A percentile compares a stretch with the other conserved stretches of the same genome.
Conservation (phyloP, 805 yeast species). For the Suhomyces sp. region DNA sequence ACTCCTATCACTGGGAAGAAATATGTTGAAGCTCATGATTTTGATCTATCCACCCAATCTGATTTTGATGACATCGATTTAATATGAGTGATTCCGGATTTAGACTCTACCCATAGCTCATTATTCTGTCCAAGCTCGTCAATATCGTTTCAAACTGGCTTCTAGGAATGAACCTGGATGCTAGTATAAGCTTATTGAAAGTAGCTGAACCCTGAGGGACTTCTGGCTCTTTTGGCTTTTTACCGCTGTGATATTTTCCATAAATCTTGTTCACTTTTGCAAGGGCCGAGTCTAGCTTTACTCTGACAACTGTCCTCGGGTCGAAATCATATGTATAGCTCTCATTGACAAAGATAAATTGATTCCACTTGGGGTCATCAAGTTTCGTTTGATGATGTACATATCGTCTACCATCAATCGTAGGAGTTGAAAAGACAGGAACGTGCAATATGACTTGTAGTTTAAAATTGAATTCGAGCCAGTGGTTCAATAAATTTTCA, state of each 20-base stretch:
- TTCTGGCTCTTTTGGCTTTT: not conserved
- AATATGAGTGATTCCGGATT: no score
- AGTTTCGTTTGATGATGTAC: no score
- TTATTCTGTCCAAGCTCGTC: slow-evolving; percentile 1
- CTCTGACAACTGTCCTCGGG: slow-evolving; percentile 12
- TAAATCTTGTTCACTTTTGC: no score
- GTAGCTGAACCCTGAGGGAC: not conserved
- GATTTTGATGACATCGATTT: slow-evolving; percentile 17
- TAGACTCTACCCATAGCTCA: no score
- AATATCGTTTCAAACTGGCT: slow-evolving; percentile 2
- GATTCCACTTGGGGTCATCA: no score
- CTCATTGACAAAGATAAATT: slow-evolving; percentile 19
- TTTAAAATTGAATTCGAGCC: slow-evolving; percentile 27
- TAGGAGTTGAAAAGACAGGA: slow-evolving; percentile 31
- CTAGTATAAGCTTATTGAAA: not conserved
- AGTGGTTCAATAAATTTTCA: slow-evolving; percentile 22
- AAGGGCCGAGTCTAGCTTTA: slow-evolving; percentile 4
- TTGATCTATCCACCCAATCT: slow-evolving; percentile 15
- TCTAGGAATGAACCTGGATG: slow-evolving; percentile 5
- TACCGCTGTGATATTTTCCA: no score
- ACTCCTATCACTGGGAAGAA: slow-evolving; percentile 1
- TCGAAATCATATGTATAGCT: slow-evolving; percentile 18
- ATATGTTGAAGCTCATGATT: slow-evolving; percentile 12
- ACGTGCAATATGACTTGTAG: slow-evolving; percentile 22
- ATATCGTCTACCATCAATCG: slow-evolving; percentile 17